Conservation (phyloP, 768 basidiomycete genomes). For the Rhodotorula toruloides region DNA sequence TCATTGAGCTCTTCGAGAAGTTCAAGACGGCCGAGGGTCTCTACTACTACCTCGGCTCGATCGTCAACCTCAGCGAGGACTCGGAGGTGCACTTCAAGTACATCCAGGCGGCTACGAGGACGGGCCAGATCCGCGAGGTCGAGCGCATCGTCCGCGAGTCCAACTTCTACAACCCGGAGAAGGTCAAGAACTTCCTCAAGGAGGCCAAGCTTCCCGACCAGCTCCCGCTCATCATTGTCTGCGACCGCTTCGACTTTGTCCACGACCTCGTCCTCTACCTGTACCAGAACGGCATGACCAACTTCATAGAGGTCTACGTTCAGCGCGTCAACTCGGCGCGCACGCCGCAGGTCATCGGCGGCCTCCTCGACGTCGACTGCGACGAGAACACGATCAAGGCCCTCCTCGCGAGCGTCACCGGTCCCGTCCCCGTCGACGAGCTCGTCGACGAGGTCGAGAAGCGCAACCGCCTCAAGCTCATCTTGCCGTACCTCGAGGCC, state of each 20-base stretch:
- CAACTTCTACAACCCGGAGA: slow-evolving; percentile 96
- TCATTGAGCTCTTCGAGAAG: slow-evolving; percentile 96
- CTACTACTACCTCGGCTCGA: slow-evolving; percentile 96
- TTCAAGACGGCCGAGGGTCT: slow-evolving; percentile 99
- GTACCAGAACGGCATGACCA: slow-evolving; percentile 91
- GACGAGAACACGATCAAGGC: slow-evolving; percentile 93
- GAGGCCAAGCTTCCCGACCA: slow-evolving; percentile 95
- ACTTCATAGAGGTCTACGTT: slow-evolving; percentile 99
- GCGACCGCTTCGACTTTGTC: slow-evolving; percentile 99
- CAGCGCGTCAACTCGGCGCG: slow-evolving; percentile 95
- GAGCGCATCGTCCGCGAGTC: slow-evolving; percentile 98
- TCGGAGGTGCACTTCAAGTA: slow-evolving; percentile 99
- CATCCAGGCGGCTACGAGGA: slow-evolving; percentile 96
- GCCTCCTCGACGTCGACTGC: slow-evolving; percentile 93
- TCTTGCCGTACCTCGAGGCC: slow-evolving; percentile 93
- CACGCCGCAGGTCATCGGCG: slow-evolving; percentile 95
- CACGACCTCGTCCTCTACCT: slow-evolving; percentile 97
- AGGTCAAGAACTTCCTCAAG: slow-evolving; percentile 99
- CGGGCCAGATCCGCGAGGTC: slow-evolving; percentile 96
- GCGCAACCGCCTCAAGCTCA: slow-evolving; percentile 90
- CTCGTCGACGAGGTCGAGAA: slow-evolving; percentile 95
- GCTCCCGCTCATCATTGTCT: slow-evolving; percentile 97
- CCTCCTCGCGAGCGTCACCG: slow-evolving; percentile 86
- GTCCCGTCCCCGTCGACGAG: slow-evolving; percentile 96
- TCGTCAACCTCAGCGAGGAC: slow-evolving; percentile 94